Evolutionary conservation across 176 grass and related monocot species (phyloP), one percentile per base, ranked within the genome.

Genomic region (Aegilops bicornis): DNA sequence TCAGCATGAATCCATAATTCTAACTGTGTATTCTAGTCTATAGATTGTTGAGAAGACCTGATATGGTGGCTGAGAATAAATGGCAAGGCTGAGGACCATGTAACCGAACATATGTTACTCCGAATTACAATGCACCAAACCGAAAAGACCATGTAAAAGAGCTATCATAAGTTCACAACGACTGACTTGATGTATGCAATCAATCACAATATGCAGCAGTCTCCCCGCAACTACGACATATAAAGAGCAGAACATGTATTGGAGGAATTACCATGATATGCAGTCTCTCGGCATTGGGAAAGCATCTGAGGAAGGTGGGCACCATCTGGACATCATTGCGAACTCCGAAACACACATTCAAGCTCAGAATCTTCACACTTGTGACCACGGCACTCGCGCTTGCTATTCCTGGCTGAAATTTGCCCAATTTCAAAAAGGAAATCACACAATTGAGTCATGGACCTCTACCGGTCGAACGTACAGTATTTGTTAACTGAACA

Each of bases 231-330:
- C 10, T 42, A 42, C 52, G 17, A 19, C 16, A 6, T 19, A 66
- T 14, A 68, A 50, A 16, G 47, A 56, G 52, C 52, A 56, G 17
- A 56, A 7, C 17, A 19, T 56, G 52, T 20, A 56, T 56, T 20
- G 52, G 16, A 56, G 2, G 0, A 45, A 75, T 2, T 75, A 75
- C 72, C 72, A 50, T 30, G 72, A 75, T 75, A 50, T 50, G 72
- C 42, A 87, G 64, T 0, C 23, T 43, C 36, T 86, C 52, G 1
- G 59, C 15, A 7, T 71, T 70, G 65, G 77, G 71, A 47, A 87
- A 87, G 52, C 77, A 87, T 80, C 12, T 35, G 65, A 87, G 77
- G 32, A 87, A 73, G 30, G 48, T 42, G 19, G 48, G 64, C 25
- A 87, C 8, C 77, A 80, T 79, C 50, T 80, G 40, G 36, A 68